A percentile compares a stretch with the other conserved stretches of the same genome.
Conservation (phyloP, 495 filamentous ascomycete species). For the Wilcoxina mikolae region DNA sequence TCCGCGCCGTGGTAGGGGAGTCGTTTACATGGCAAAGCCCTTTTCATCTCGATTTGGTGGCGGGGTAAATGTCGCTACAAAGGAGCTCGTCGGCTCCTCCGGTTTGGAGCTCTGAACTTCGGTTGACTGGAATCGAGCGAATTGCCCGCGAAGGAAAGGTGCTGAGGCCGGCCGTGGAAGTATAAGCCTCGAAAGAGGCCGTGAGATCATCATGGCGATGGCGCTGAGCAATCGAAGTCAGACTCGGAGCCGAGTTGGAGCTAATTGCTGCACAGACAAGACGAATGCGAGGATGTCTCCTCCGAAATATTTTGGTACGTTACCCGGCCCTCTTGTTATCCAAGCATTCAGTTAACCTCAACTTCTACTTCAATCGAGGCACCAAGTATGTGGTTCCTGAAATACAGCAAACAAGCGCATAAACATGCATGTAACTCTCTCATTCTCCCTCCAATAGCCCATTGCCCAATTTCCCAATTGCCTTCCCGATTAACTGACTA, state of each 20-base stretch:
- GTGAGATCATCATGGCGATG: slow-evolving; percentile 13
- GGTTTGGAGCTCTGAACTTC: not conserved
- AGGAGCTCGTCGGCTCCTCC: not conserved
- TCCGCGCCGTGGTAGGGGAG: too few relatives aligned
- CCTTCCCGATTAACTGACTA: not conserved
- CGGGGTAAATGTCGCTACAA: not conserved
- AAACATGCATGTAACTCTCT: slow-evolving; percentile 19
- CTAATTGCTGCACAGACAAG: not conserved
- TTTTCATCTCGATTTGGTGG: slow-evolving; percentile 2
- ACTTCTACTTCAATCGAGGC: not conserved
- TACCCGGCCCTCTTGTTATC: slow-evolving; percentile 11
- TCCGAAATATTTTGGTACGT: slow-evolving; percentile 2
- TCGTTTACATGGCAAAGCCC: slow-evolving; percentile 7
- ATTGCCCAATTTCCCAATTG: not conserved
- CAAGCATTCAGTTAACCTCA: not conserved
- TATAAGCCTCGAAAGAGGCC: slow-evolving; percentile 16
- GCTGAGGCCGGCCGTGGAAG: slow-evolving; percentile 8
- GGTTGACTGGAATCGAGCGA: not conserved
- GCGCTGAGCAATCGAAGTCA: too few relatives aligned
- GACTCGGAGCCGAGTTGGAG: too few relatives aligned
- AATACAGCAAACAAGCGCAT: slow-evolving; percentile 11
- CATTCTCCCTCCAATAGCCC: not conserved
- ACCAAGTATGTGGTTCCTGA: slow-evolving; percentile 4
- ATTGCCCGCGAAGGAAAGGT: not conserved
- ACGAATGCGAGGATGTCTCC: too few relatives aligned